Base-by-base conservation (phyloP, 257 asterid species). In the Solanum virginianum region DNA sequence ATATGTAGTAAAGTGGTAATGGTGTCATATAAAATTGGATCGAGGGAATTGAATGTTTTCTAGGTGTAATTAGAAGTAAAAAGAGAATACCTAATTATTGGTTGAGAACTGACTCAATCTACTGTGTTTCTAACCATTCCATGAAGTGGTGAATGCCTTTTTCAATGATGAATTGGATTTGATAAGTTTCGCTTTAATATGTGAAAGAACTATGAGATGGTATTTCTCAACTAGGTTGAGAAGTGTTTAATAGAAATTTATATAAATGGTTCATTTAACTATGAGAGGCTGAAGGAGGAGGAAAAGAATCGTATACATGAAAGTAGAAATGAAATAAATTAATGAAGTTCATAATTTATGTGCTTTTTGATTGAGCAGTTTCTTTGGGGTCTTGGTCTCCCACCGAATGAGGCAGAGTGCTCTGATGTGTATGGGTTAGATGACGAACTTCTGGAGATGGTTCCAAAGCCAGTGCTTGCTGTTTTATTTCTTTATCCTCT, bases 381-480 rank as follows among this genome's bases (percentile, higher is more conserved):
- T 89, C 85, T 96, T 5, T 94, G 97, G 97, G 98, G 98, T 32
- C 98, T 95, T 84, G 99, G 99, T 71, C 97, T 95, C 47, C 87
- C 91, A 55, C 88, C 91, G 24, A 91, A 88, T 2, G 94, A 93
- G 92, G 97, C 91, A 14, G 98, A 93, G 92, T 96, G 99, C 93
- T 90, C 55, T 85, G 98, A 97, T 91, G 99, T 97, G 69, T 94
- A 92, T 86, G 99, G 99, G 80, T 93, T 97, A 85, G 99, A 97
- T 87, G 97, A 90, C 72, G 98, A 93, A 62, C 97, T 95, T 68
- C 63, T 97, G 92, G 98, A 88, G 85, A 94, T 95, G 98, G 99
- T 97, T 63, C 99, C 99, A 0, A 89, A 93, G 92, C 99, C 98
- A 14, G 98, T 95, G 22, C 94, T 95, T 0, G 97, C 99, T 3